These are phyloP conservation scores for Mycena citricolor DNA, from an alignment of 1,284 basidiomycete genomes.

Conservation along the genomic window DNA sequence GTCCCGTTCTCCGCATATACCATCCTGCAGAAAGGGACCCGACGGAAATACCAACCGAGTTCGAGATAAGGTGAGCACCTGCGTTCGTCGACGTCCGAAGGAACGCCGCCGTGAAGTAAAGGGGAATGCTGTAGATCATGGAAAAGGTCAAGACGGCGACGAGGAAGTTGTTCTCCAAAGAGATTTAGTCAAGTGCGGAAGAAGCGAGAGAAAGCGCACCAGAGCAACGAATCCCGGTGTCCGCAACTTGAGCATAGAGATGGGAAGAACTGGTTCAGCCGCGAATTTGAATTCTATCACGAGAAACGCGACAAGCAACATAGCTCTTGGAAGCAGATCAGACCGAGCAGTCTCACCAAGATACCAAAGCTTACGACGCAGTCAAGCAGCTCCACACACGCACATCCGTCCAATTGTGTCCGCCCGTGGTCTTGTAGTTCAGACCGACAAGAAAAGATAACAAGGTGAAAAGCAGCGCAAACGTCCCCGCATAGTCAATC, in stretches of 20 bases:
- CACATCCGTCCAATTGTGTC: conserved; percentile 14
- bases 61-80: conserved; percentile 22
- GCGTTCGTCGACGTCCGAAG: conserved; percentile 22
- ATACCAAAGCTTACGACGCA: neutral
- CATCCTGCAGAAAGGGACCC: conserved; percentile 23
- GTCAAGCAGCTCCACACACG: conserved; percentile 17
- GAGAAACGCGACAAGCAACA: conserved; percentile 7
- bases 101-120: conserved; percentile 19
- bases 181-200: neutral
- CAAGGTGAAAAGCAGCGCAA: conserved; percentile 9
- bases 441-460: conserved; percentile 18
- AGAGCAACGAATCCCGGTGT: conserved; percentile 22
- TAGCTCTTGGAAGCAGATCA: conserved; percentile 5
- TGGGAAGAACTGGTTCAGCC: conserved; percentile 19
- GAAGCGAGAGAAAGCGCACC: neutral
- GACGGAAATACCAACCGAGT: conserved; percentile 16
- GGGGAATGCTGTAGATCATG: conserved; percentile 15
- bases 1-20: conserved; percentile 24
- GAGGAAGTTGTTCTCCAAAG: conserved; percentile 15
- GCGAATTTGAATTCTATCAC: conserved; percentile 20
- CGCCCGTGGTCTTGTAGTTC: conserved; percentile 16
- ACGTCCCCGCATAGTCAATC: conserved; percentile 19
- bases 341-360: too few relatives aligned
- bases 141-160: conserved; percentile 13
- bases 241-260: conserved; percentile 18